phyloP scores from a whole-genome alignment of 352 stramenopile species.

The Globisporangium nodosum region DNA sequence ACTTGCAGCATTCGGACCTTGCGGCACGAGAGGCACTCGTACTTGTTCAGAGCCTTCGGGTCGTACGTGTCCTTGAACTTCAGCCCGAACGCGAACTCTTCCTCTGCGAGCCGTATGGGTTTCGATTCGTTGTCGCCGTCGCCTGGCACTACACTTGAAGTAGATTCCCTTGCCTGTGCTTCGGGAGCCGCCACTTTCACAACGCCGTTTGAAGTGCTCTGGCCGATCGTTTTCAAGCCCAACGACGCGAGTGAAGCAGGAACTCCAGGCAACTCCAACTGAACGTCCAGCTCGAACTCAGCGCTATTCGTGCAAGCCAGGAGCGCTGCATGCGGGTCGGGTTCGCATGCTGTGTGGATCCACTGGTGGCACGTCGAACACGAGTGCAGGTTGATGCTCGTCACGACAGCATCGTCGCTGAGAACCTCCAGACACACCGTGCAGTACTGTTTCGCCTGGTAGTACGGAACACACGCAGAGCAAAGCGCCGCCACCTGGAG shows the following conservation, averaged over 20 bases:
- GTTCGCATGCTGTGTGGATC: slow-evolving; percentile 78
- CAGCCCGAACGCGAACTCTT: slow-evolving; percentile 51
- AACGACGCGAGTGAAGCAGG: not conserved
- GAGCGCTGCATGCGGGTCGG: slow-evolving; percentile 58
- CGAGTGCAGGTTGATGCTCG: slow-evolving; percentile 47
- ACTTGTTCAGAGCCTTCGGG: slow-evolving; percentile 65
- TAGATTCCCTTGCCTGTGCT: not conserved
- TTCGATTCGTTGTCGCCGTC: slow-evolving; percentile 20
- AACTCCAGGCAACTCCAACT: slow-evolving; percentile 20
- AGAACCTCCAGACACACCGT: slow-evolving; percentile 56
- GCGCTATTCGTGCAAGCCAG: slow-evolving; percentile 21
- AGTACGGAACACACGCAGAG: slow-evolving; percentile 50
- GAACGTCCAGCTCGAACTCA: slow-evolving; percentile 53
- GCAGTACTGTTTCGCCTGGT: slow-evolving; percentile 68
- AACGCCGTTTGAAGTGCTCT: not conserved
- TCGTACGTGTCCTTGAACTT: slow-evolving; percentile 67
- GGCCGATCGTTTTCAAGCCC: not conserved
- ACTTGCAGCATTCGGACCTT: slow-evolving; percentile 71
- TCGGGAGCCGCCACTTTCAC: not conserved
- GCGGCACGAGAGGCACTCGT: slow-evolving; percentile 79
- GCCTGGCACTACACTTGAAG: not conserved
- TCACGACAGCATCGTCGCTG: slow-evolving; percentile 34
- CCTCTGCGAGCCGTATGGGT: slow-evolving; percentile 49
- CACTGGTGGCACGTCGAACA: slow-evolving; percentile 78
- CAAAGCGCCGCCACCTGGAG: slow-evolving; percentile 64